Evolutionary conservation across 768 basidiomycete genomes (phyloP).

Genomic region (Naematelia encephala): DNA sequence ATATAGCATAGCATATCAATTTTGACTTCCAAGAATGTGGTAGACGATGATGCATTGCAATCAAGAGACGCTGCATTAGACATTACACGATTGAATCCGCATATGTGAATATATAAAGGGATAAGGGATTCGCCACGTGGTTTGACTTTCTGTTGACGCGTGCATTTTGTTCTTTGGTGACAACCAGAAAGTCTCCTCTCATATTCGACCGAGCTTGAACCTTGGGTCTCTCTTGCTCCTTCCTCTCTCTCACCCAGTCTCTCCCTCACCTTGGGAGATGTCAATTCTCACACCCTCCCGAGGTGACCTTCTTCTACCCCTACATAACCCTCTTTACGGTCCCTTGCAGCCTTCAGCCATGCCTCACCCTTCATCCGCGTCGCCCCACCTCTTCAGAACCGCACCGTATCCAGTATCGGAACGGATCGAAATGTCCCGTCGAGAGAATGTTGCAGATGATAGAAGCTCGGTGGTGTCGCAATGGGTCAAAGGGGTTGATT

Average conservation of each 20-base stretch:
- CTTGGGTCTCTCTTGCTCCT: too few species aligned
- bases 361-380: conserved; percentile 16
- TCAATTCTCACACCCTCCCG: conserved; percentile 16
- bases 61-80: too few species aligned
- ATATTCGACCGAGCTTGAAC: too few species aligned
- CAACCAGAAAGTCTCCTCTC: too few species aligned
- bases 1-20: neutral
- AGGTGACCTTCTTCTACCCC: conserved; percentile 4
- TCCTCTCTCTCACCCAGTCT: too few species aligned
- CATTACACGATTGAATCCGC: too few species aligned
- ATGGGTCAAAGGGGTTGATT: neutral
- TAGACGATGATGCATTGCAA: neutral
- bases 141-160: too few species aligned
- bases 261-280: neutral
- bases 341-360: conserved; percentile 18
- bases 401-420: neutral
- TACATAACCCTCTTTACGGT: conserved; percentile 11
- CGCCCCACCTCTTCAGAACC: conserved; percentile 7
- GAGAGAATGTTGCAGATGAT: neutral
- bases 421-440: neutral
- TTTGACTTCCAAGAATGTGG: neutral
- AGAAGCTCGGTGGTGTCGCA: neutral
- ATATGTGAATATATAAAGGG: too few species aligned
- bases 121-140: too few species aligned
- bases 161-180: too few species aligned